phyloP scores from a whole-genome alignment of 2,329 filamentous ascomycete genomes.

The Aspergillus fructus region DNA sequence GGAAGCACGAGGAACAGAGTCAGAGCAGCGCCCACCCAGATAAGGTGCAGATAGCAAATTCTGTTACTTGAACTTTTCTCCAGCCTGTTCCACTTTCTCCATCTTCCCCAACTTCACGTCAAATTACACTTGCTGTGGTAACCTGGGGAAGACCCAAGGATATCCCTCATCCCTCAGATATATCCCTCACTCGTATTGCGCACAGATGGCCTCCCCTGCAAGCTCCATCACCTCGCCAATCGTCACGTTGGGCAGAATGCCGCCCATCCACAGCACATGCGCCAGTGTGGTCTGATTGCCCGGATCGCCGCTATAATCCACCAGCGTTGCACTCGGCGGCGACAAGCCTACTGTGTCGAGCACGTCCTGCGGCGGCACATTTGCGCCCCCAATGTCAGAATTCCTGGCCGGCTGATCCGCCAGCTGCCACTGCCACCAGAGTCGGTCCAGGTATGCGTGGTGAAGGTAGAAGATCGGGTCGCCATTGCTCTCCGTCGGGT shows the following conservation, averaged over 20 bases:
- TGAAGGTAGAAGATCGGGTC: constrained; percentile 10
- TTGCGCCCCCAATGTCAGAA: constrained; percentile 2
- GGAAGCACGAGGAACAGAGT: neutral
- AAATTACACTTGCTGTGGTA: too few relatives aligned
- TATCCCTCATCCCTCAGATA: too few relatives aligned
- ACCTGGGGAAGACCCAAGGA: neutral
- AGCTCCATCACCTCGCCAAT: constrained; percentile 10
- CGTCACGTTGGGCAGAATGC: constrained; percentile 3
- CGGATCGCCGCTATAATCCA: constrained; percentile 2
- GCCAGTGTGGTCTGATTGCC: constrained; percentile 1
- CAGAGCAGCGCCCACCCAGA: too few relatives aligned
- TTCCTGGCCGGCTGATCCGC: neutral
- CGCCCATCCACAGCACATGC: constrained; percentile 7
- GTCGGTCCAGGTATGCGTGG: constrained; percentile 8
- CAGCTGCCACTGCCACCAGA: constrained; percentile 11
- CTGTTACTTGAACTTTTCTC: neutral
- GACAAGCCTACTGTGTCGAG: neutral
- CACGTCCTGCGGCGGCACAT: neutral
- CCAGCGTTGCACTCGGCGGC: neutral
- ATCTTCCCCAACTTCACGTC: neutral
- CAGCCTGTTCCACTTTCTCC: neutral
- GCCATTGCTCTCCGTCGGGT: constrained; percentile 2
- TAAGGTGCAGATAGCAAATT: too few relatives aligned
- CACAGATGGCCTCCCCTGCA: constrained; percentile 2
- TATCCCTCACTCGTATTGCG: neutral